These are phyloP conservation scores for Colletotrichum sp. DNA, from an alignment of 2,329 filamentous ascomycete genomes.

Conservation along the genomic window DNA sequence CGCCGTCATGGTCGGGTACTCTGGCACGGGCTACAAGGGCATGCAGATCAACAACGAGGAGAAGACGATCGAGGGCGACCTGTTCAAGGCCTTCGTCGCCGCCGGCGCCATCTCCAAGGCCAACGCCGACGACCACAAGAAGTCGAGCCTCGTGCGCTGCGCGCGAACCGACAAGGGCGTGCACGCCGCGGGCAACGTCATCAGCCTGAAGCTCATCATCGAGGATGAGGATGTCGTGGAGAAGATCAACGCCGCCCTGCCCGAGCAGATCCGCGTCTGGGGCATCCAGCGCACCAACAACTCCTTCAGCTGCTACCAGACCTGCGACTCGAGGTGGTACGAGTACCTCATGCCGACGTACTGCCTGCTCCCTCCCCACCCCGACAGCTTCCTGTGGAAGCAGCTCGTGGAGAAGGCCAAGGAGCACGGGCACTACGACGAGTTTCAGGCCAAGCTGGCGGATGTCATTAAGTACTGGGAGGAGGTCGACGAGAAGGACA, in stretches of 20 bases:
- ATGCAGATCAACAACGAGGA: slow-evolving; percentile 88
- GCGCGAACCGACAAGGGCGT: slow-evolving; percentile 97
- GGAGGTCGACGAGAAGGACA: slow-evolving; percentile 78
- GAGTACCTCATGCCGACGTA: slow-evolving; percentile 97
- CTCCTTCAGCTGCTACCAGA: slow-evolving; percentile 91
- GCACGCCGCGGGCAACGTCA: slow-evolving; percentile 93
- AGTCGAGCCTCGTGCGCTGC: slow-evolving; percentile 91
- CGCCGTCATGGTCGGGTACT: slow-evolving; percentile 93
- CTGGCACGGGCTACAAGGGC: slow-evolving; percentile 94
- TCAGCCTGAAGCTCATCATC: slow-evolving; percentile 93
- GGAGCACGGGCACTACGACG: slow-evolving; percentile 73
- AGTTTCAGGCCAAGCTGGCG: slow-evolving; percentile 70
- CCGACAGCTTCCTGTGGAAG: slow-evolving; percentile 82
- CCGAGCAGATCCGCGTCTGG: slow-evolving; percentile 93
- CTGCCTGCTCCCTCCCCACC: slow-evolving; percentile 90
- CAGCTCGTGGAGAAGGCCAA: slow-evolving; percentile 81
- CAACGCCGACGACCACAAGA: slow-evolving; percentile 96
- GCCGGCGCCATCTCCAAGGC: slow-evolving; percentile 95
- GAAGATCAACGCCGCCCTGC: slow-evolving; percentile 87
- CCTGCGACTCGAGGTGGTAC: slow-evolving; percentile 95
- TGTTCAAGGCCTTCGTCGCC: slow-evolving; percentile 89
- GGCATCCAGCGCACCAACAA: slow-evolving; percentile 89
- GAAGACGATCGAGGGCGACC: slow-evolving; percentile 94
- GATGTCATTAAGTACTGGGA: slow-evolving; percentile 86
- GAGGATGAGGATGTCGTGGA: slow-evolving; percentile 87